phyloP scores from a whole-genome alignment of 192 early-diverging fungal genomes.

The Coemansia sp. region DNA sequence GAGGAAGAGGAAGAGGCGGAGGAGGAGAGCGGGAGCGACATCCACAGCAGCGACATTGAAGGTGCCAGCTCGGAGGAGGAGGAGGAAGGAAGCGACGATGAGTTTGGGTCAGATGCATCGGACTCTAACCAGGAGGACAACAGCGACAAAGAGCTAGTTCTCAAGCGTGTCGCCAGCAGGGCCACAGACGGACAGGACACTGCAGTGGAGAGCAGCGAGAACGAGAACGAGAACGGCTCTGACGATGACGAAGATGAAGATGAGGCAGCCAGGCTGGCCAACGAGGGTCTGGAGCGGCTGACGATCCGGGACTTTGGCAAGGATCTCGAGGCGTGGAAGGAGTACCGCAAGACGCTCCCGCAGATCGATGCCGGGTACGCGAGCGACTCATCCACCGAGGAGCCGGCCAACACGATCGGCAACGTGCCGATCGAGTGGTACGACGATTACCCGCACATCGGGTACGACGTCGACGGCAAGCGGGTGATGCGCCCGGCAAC shows the following conservation, averaged over 20 bases:
- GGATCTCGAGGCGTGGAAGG: constrained; percentile 41
- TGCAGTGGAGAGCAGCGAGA: constrained; percentile 36
- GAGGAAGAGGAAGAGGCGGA: constrained; percentile 10
- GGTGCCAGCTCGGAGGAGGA: constrained; percentile 58
- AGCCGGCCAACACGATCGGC: constrained; percentile 88
- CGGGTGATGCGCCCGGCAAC: constrained; percentile 84
- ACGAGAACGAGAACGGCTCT: constrained; percentile 19
- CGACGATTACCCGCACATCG: constrained; percentile 93
- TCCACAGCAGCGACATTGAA: constrained; percentile 54
- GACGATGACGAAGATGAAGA: constrained; percentile 54
- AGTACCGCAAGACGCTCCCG: constrained; percentile 63
- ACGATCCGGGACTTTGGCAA: constrained; percentile 51
- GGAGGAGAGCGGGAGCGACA: constrained; percentile 26
- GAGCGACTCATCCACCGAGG: constrained; percentile 89
- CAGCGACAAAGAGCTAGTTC: constrained; percentile 8
- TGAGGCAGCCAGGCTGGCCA: constrained; percentile 31
- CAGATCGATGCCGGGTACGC: constrained; percentile 94
- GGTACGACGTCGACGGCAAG: constrained; percentile 93
- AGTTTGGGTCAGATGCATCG: constrained; percentile 11
- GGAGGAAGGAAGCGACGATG: constrained; percentile 53
- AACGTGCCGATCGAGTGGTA: constrained; percentile 98
- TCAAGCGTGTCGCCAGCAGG: constrained; percentile 54
- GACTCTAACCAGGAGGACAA: constrained; percentile 33
- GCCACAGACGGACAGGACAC: constrained; percentile 54
- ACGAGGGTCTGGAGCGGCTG: constrained; percentile 46